Conservation (phyloP, 169 alveolate species). For the Eimeria mitis region DNA sequence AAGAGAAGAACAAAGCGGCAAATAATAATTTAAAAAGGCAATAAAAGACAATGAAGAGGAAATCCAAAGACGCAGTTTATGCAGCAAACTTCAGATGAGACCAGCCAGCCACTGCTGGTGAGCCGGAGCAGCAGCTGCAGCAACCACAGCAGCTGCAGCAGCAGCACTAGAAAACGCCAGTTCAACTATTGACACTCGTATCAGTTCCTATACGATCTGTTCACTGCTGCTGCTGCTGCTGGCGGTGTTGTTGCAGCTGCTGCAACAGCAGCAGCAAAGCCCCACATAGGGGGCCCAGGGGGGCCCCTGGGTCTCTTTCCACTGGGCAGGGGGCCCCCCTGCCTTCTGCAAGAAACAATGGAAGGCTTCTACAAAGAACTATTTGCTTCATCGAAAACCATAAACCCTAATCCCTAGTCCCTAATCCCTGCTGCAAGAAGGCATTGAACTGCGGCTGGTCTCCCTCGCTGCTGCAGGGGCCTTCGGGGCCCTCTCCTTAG, state of each 20-base stretch:
- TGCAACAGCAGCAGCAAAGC: neutral
- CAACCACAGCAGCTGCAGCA: slow-evolving; percentile 17
- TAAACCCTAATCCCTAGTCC: neutral
- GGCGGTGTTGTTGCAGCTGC: neutral
- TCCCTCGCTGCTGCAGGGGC: neutral
- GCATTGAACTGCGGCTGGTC: neutral
- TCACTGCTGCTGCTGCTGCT: neutral
- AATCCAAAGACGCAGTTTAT: neutral
- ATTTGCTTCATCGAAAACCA: neutral
- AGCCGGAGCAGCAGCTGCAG: neutral
- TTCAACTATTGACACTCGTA: neutral
- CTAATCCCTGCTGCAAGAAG: neutral
- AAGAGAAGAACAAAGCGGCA: neutral
- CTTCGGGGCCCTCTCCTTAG: neutral
- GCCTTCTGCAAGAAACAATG: neutral
- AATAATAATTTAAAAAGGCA: neutral
- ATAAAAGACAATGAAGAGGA: neutral
- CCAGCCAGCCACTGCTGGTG: neutral
- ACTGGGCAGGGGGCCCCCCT: neutral
- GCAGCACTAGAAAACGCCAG: neutral
- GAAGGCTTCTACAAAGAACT: neutral
- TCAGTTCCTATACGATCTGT: neutral
- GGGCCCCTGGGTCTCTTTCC: neutral
- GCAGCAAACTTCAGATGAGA: neutral
- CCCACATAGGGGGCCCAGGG: slow-evolving; percentile 34